Conservation (phyloP, 176 grass and related monocot genomes). For the Carex kokanica region DNA sequence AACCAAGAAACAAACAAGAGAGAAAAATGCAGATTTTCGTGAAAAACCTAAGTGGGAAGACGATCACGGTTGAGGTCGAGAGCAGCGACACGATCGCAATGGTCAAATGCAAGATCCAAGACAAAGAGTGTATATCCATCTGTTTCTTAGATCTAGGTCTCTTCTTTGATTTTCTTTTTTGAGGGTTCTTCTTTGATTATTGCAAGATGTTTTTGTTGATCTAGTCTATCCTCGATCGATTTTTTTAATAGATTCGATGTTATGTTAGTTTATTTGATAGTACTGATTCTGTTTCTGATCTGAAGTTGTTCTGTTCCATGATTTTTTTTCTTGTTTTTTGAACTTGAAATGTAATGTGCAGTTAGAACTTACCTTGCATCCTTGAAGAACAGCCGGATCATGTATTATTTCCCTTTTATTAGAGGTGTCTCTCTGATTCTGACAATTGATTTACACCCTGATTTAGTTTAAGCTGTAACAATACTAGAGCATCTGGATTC, state of each 20-base stretch:
- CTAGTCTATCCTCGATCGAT: not conserved
- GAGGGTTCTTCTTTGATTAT: not conserved
- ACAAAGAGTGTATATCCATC: slow-evolving; percentile 31
- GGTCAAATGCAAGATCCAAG: slow-evolving; percentile 71
- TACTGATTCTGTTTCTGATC: not conserved
- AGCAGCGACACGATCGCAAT: slow-evolving; percentile 79
- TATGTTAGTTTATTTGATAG: not conserved
- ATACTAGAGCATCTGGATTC: too few relatives aligned
- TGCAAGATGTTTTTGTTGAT: too few relatives aligned
- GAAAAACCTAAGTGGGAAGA: slow-evolving; percentile 79
- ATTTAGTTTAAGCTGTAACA: too few relatives aligned
- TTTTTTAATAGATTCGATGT: not conserved
- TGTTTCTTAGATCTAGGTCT: not conserved
- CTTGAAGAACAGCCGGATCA: too few relatives aligned
- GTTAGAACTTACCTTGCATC: not conserved
- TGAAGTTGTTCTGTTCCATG: not conserved
- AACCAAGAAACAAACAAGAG: not conserved
- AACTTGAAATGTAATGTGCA: not conserved
- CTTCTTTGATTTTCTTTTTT: not conserved
- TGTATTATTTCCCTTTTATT: too few relatives aligned
- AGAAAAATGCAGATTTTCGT: slow-evolving; percentile 51
- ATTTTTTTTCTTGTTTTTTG: not conserved
- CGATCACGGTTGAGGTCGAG: slow-evolving; percentile 87
- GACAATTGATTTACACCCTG: too few relatives aligned
- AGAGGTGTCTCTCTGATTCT: too few relatives aligned